Evolutionary conservation across 176 grass and related monocot species (phyloP).

Genomic region (Oryza meridionalis): DNA sequence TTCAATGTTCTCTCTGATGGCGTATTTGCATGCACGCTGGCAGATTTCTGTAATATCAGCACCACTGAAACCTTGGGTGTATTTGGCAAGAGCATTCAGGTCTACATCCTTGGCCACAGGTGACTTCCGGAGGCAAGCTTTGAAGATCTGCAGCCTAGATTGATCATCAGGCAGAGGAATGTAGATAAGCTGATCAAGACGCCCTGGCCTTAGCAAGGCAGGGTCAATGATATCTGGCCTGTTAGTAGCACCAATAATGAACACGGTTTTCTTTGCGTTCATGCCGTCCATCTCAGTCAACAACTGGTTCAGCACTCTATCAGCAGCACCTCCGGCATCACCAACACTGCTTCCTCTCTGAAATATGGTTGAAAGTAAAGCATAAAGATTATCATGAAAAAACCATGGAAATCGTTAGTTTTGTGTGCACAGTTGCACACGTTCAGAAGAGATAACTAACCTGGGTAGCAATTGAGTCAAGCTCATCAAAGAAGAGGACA

Average conservation of each 20-base stretch:
- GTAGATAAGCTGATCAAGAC: conserved; percentile 89
- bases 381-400: conserved; percentile 18
- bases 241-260: conserved; percentile 88
- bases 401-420: neutral
- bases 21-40: conserved; percentile 86
- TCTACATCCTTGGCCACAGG: conserved; percentile 84
- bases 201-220: conserved; percentile 80
- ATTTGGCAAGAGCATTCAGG: conserved; percentile 68
- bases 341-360: conserved; percentile 81
- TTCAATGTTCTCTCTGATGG: conserved; percentile 89
- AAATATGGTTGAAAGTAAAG: conserved; percentile 8
- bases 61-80: conserved; percentile 95
- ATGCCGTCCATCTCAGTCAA: conserved; percentile 96
- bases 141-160: conserved; percentile 78
- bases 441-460: conserved; percentile 29
- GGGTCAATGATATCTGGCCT: conserved; percentile 91
- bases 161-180: conserved; percentile 83
- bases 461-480: conserved; percentile 95
- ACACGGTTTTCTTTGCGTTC: conserved; percentile 83
- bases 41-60: conserved; percentile 94
- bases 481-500: conserved; percentile 89
- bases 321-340: conserved; percentile 83
- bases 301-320: conserved; percentile 84
- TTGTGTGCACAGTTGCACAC: neutral
- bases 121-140: conserved; percentile 81